phyloP scores from a whole-genome alignment of 192 early-diverging fungal genomes.

The Ambispora gerdemannii region DNA sequence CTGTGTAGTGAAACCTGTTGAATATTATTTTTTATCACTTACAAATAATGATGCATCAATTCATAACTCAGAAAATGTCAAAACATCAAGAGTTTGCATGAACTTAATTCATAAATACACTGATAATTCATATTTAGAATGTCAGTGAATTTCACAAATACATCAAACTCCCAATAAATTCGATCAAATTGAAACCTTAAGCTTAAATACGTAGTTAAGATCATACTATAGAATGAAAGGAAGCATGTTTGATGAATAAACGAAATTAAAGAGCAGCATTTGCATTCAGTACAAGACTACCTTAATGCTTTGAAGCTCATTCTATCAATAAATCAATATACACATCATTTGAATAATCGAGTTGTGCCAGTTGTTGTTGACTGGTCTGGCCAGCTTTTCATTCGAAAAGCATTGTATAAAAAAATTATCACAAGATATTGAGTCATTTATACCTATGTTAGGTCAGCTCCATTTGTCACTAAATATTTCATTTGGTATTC shows the following conservation, averaged over 20 bases:
- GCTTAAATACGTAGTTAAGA: not conserved
- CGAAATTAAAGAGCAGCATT: not conserved
- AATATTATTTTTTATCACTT: not conserved
- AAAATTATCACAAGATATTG: not conserved
- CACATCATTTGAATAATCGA: not conserved
- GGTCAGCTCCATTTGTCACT: slow-evolving; percentile 4
- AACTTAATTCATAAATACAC: not conserved
- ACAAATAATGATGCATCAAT: not conserved
- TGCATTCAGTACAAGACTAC: not conserved
- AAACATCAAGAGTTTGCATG: too few species aligned
- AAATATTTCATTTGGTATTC: slow-evolving; percentile 8
- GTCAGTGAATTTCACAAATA: not conserved
- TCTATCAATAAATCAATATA: not conserved
- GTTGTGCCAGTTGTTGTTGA: not conserved
- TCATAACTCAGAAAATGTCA: not conserved
- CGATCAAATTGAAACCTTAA: not conserved
- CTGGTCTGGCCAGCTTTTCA: slow-evolving; percentile 6
- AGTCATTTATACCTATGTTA: not conserved
- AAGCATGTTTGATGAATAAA: not conserved
- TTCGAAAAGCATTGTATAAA: slow-evolving; percentile 9
- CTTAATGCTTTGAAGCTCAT: not conserved
- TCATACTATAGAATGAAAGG: not conserved
- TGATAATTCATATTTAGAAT: not conserved
- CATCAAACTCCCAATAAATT: not conserved
- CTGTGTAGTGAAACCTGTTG: not conserved